Percentiles rank a stretch among this genome's conserved stretches.
These are phyloP conservation scores for Hanseniaspora osmophila DNA, from an alignment of 805 yeast species.

Conservation along the genomic window DNA sequence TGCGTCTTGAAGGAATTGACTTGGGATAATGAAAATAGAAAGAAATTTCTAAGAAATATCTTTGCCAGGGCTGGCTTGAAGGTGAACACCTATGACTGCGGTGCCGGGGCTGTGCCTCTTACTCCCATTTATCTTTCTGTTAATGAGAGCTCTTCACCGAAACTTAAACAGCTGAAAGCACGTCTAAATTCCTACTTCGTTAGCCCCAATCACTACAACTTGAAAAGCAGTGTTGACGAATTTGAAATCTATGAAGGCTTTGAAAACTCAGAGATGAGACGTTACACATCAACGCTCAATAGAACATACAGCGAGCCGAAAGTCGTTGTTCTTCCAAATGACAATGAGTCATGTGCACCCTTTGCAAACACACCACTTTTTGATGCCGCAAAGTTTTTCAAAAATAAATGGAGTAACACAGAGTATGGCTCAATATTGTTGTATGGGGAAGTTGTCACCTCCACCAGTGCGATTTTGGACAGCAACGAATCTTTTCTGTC, in stretches of 20 bases:
- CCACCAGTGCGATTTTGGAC: conserved; percentile 72
- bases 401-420: conserved; percentile 19
- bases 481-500: conserved; percentile 47
- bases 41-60: conserved; percentile 41
- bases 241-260: conserved; percentile 14
- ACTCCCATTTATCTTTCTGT: conserved; percentile 48
- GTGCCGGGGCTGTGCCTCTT: too few species aligned
- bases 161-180: background rate
- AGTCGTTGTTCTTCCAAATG: conserved; percentile 31
- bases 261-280: conserved; percentile 6
- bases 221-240: conserved; percentile 21
- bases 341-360: conserved; percentile 34
- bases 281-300: conserved; percentile 13
- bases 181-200: conserved; percentile 13
- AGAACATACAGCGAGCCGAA: conserved; percentile 46
- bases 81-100: conserved; percentile 41
- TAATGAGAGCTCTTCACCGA: background rate
- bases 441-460: conserved; percentile 82
- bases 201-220: conserved; percentile 29
- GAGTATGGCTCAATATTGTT: conserved; percentile 54
- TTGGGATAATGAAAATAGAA: conserved; percentile 33
- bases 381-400: conserved; percentile 43
- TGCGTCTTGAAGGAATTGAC: conserved; percentile 28
- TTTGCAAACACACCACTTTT: conserved; percentile 55
- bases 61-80: conserved; percentile 49